Percentiles rank a stretch among this genome's conserved stretches.
Evolutionary conservation across 306 rosid genomes (phyloP).

Genomic region (Glycyrrhiza uralensis): DNA sequence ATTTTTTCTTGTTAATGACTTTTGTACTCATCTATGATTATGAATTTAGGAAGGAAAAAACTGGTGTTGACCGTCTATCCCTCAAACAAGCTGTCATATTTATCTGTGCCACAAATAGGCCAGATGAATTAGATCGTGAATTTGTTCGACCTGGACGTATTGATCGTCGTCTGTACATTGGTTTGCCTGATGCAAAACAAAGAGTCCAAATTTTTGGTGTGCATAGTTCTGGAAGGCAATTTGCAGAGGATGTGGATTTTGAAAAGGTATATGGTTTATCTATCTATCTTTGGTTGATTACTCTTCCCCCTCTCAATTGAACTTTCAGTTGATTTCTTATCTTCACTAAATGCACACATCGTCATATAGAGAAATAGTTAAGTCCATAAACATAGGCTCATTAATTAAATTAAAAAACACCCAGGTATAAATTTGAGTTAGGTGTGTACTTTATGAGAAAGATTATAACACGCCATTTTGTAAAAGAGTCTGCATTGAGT

Average conservation of each 20-base stretch:
- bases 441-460: neutral
- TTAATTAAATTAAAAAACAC: neutral
- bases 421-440: neutral
- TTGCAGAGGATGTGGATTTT: constrained; percentile 81
- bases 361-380: neutral
- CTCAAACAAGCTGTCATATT: constrained; percentile 97
- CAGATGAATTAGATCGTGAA: constrained; percentile 89
- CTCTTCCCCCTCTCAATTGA: neutral
- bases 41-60: constrained; percentile 77
- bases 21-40: constrained; percentile 10
- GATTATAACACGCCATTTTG: neutral
- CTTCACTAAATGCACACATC: neutral
- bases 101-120: constrained; percentile 94
- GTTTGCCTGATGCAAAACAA: constrained; percentile 91
- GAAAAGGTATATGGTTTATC: constrained; percentile 51
- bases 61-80: constrained; percentile 80
- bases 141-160: constrained; percentile 89
- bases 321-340: constrained; percentile 19
- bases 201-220: constrained; percentile 81
- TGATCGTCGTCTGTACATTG: constrained; percentile 94
- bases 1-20: constrained; percentile 9
- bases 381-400: neutral
- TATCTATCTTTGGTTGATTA: neutral
- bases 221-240: constrained; percentile 76
- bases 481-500: neutral